Percentiles rank a stretch among this genome's conserved stretches.
phyloP scores from a whole-genome alignment of 139 green algal species.

The Dunaliella sp. region DNA sequence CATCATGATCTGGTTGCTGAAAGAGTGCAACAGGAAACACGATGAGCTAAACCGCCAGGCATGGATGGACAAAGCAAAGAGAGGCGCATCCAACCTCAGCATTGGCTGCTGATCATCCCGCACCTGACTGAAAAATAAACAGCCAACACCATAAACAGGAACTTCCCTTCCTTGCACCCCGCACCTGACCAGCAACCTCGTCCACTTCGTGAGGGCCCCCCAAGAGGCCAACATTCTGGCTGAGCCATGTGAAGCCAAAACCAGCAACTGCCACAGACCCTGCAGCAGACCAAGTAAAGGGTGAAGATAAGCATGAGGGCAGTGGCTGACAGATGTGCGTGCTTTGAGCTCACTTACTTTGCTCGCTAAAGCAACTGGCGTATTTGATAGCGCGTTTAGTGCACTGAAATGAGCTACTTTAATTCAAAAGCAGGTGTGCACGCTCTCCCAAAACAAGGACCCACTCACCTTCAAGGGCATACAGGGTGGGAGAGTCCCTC shows the following conservation, averaged over 20 bases:
- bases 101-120: too few species aligned
- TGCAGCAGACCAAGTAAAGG: constrained; percentile 4
- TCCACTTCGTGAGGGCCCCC: constrained; percentile 52
- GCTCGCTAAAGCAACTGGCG: neutral
- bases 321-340: too few species aligned
- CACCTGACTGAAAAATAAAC: too few species aligned
- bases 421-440: neutral
- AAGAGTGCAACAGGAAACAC: too few species aligned
- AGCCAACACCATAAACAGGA: too few species aligned
- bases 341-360: neutral
- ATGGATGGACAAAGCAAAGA: too few species aligned
- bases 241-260: constrained; percentile 77
- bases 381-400: neutral
- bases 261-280: constrained; percentile 81
- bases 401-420: neutral
- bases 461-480: constrained; percentile 6
- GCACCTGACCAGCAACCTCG: constrained; percentile 1
- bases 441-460: neutral
- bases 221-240: constrained; percentile 83
- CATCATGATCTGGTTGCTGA: too few species aligned
- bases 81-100: too few species aligned
- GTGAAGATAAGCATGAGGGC: too few species aligned
- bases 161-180: neutral
- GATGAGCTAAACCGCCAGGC: too few species aligned
- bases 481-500: constrained; percentile 23